phyloP scores from a whole-genome alignment of 2,329 filamentous ascomycete genomes.

The Chrysoporthe austroafricana region DNA sequence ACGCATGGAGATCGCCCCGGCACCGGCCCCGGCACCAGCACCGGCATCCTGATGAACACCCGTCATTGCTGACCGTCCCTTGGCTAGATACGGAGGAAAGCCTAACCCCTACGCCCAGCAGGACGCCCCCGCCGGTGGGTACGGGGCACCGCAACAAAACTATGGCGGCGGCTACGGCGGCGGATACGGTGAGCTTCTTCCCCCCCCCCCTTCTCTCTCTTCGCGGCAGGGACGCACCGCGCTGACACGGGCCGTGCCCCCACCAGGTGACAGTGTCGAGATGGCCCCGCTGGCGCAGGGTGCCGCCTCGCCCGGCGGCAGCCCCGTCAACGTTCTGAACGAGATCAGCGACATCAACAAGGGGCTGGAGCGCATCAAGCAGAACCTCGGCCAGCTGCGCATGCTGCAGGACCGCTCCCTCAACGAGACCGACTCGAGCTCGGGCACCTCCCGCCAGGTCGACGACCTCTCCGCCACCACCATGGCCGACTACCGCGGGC shows the following conservation, averaged over 20 bases:
- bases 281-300: conserved; percentile 68
- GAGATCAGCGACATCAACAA: conserved; percentile 81
- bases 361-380: conserved; percentile 75
- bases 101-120: conserved; percentile 64
- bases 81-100: conserved; percentile 56
- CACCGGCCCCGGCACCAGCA: background rate
- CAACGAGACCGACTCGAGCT: conserved; percentile 73
- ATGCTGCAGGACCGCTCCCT: conserved; percentile 73
- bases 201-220: background rate
- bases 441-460: conserved; percentile 69
- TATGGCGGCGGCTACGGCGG: conserved; percentile 10
- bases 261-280: conserved; percentile 60
- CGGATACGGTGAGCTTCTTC: conserved; percentile 26
- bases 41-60: background rate
- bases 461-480: conserved; percentile 77
- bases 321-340: conserved; percentile 81
- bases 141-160: conserved; percentile 30
- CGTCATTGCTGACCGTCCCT: conserved; percentile 37
- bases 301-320: conserved; percentile 50
- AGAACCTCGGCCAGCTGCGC: conserved; percentile 72
- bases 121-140: conserved; percentile 42
- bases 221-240: background rate
- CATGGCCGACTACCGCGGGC: conserved; percentile 78
- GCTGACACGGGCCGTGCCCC: conserved; percentile 6
- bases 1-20: background rate